Base-by-base conservation (phyloP, 2,329 filamentous ascomycete species). In the Diaporthe sp. region DNA sequence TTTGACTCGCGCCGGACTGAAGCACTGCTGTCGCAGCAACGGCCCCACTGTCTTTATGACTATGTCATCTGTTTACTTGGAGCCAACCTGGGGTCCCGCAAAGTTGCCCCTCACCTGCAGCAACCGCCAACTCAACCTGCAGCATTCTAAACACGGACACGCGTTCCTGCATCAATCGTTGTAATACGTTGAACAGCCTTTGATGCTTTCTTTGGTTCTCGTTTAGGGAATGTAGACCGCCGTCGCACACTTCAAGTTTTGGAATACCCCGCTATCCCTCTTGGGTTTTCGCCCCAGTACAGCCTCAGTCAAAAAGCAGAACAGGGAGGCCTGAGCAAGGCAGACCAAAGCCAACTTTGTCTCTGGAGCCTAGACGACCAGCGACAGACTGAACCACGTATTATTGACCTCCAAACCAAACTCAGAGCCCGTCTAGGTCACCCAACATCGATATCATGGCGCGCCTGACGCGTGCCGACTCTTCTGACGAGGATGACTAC, bases 401-500 rank as follows among this genome's bases (percentile, higher is more conserved):
- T 19, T 37, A 2, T 27, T 27, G 13, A 22, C 22, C 30, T n/a
- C n/a, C 15, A 13, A 25, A 39, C 15, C 15, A 37, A 25, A 4
- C 13, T 3, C 2, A 4, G 2, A n/a, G 6, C 5, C 22, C 13
- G 1, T 25, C 30, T n/a, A 12, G 15, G 22, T 10, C 35, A 35
- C 39, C 37, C 8, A 4, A 56, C 12, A 9, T 27, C 58, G 32
- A n/a, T 58, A 70, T 10, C 7, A 81, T 81, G 79, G 74, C 79
- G 10, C 80, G 78, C 59, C 80, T 70, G 30, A 70, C 79, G 4
- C 78, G 80, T 39, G 80, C 76, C 50, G 75, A 76, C 37, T 84
- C 82, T 68, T 83, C 83, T 61, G 81, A 81, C 59, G 82, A 84
- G 77, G 81, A 83, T 70, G 70, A 71, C 47, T 82, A 84, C 71